Percentiles rank a stretch among this genome's conserved stretches.
Conservation (phyloP, 345 rosid genomes). For the Acer yangbiense region DNA sequence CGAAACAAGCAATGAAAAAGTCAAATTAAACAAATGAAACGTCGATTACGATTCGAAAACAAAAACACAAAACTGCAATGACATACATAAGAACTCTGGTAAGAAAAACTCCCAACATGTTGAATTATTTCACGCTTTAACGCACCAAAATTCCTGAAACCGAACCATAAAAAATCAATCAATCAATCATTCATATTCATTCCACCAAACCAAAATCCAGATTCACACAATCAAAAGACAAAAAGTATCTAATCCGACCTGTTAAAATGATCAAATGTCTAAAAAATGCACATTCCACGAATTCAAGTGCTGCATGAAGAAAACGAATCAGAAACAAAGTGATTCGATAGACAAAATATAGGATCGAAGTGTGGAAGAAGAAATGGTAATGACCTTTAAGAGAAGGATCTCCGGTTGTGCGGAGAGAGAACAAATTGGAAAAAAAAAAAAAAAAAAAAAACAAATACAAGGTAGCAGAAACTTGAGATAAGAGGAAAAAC, state of each 20-base stretch:
- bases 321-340: neutral
- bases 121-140: conserved; percentile 18
- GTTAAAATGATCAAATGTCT: neutral
- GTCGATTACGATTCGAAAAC: neutral
- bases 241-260: neutral
- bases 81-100: conserved; percentile 61
- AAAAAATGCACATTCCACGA: neutral
- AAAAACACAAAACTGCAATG: neutral
- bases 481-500: conserved; percentile 32
- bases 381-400: conserved; percentile 25
- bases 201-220: no score
- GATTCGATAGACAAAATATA: neutral
- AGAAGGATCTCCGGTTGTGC: conserved; percentile 29
- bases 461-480: conserved; percentile 13
- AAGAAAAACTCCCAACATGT: conserved; percentile 76
- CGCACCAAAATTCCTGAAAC: conserved; percentile 35
- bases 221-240: neutral
- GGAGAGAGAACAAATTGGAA: conserved; percentile 11
- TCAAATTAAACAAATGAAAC: neutral
- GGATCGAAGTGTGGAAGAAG: neutral
- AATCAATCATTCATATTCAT: neutral
- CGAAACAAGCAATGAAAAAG: neutral
- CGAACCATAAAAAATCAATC: neutral
- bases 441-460: conserved; percentile 7
- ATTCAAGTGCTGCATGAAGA: conserved; percentile 1